These are phyloP conservation scores for Xylariaceae sp. DNA, from an alignment of 2,329 filamentous ascomycete genomes.

Conservation along the genomic window DNA sequence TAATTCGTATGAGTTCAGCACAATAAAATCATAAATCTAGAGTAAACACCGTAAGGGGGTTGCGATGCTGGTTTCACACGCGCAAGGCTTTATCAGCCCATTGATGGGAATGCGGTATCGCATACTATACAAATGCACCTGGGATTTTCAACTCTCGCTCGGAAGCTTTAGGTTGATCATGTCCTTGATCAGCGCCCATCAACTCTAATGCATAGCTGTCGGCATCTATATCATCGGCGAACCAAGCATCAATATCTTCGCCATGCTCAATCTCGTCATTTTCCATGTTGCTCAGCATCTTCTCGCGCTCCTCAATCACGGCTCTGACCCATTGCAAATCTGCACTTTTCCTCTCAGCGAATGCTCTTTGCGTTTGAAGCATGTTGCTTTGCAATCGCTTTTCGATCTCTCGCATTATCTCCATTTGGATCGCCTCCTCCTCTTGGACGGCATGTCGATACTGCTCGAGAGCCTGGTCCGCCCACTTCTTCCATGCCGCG, in stretches of 20 bases:
- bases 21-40: too few relatives aligned
- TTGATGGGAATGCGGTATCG: neutral
- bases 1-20: too few relatives aligned
- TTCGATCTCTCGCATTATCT: constrained; percentile 38
- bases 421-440: constrained; percentile 34
- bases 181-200: neutral
- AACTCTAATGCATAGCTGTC: neutral
- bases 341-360: constrained; percentile 31
- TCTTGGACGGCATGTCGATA: constrained; percentile 34
- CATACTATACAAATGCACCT: neutral
- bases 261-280: constrained; percentile 38
- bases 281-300: constrained; percentile 38
- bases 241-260: constrained; percentile 22
- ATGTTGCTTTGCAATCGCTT: constrained; percentile 23
- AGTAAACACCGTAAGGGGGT: too few relatives aligned
- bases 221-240: constrained; percentile 15
- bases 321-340: constrained; percentile 45
- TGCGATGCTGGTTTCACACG: too few relatives aligned
- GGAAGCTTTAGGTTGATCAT: neutral
- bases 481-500: constrained; percentile 37
- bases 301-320: constrained; percentile 39
- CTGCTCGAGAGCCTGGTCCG: constrained; percentile 34
- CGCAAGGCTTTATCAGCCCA: too few relatives aligned
- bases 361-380: constrained; percentile 27
- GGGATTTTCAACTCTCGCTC: neutral